These are phyloP conservation scores for Chlorella vulgaris DNA, from an alignment of 139 green algal species.

Conservation along the genomic window DNA sequence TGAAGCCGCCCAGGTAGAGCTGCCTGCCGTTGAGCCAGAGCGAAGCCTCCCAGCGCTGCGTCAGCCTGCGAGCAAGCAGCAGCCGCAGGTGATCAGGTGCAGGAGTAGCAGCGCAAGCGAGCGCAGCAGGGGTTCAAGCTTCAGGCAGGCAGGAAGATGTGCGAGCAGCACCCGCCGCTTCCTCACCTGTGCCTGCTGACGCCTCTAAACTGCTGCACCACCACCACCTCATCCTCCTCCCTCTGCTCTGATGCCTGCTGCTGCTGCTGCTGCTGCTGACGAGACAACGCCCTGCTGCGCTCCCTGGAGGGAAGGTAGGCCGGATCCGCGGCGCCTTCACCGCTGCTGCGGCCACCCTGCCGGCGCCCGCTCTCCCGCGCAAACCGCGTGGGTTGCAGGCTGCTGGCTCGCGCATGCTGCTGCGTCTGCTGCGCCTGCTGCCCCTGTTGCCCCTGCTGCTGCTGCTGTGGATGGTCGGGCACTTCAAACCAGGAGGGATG, in stretches of 20 bases:
- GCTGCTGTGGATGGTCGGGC: not conserved
- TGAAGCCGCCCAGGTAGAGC: slow-evolving; percentile 73
- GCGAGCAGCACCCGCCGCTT: not conserved
- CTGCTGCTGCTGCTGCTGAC: slow-evolving; percentile 15
- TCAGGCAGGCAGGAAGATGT: not conserved
- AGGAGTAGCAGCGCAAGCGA: not conserved
- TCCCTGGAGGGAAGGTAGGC: not conserved
- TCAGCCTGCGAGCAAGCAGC: slow-evolving; percentile 55
- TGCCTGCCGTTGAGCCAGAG: slow-evolving; percentile 64
- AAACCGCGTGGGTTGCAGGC: not conserved
- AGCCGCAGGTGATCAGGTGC: not conserved
- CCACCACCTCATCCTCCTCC: not conserved
- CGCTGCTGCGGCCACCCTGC: not conserved
- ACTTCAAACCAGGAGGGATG: not conserved
- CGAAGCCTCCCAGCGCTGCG: slow-evolving; percentile 71
- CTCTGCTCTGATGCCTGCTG: slow-evolving; percentile 1
- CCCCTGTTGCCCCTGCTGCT: not conserved
- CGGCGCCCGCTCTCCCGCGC: not conserved
- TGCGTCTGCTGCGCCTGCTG: too few species aligned
- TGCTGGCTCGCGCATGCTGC: too few species aligned
- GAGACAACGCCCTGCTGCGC: not conserved
- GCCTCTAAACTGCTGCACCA: slow-evolving; percentile 29
- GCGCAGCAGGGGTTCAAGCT: not conserved
- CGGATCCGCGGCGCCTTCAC: not conserved
- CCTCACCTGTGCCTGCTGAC: slow-evolving; percentile 39